Conservation (phyloP, 2,329 filamentous ascomycete genomes). For the Venturia nashicola region DNA sequence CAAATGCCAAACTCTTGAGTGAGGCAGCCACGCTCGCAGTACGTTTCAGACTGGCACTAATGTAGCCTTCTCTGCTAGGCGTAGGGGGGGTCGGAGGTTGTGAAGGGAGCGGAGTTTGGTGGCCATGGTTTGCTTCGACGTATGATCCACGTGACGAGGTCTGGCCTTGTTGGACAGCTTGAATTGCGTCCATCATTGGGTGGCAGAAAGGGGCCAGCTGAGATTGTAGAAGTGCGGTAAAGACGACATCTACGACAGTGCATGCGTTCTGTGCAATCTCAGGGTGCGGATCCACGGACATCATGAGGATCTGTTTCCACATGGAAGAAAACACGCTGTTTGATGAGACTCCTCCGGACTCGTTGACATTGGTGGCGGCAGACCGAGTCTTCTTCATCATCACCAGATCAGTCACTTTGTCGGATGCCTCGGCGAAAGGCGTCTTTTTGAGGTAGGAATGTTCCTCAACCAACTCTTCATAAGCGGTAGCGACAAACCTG, state of each 20-base stretch:
- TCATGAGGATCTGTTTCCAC: conserved; percentile 84
- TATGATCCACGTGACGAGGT: conserved; percentile 3
- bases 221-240: conserved; percentile 66
- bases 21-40: conserved; percentile 54
- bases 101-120: conserved; percentile 29
- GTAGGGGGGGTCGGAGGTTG: conserved; percentile 29
- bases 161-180: conserved; percentile 29
- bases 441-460: conserved; percentile 24
- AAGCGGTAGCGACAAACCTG: conserved; percentile 84
- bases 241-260: conserved; percentile 75
- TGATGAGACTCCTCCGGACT: conserved; percentile 39
- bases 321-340: conserved; percentile 88
- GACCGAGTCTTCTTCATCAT: conserved; percentile 7
- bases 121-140: neutral
- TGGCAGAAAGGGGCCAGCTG: conserved; percentile 60
- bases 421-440: neutral
- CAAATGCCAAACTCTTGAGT: conserved; percentile 48
- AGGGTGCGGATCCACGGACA: conserved; percentile 88
- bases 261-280: conserved; percentile 80
- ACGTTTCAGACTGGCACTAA: conserved; percentile 46
- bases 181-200: conserved; percentile 60
- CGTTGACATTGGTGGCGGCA: conserved; percentile 1
- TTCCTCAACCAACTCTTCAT: conserved; percentile 80
- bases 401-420: neutral
- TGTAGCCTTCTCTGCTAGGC: conserved; percentile 46